Evolutionary conservation across 306 rosid species (phyloP).

Genomic region (Malus fusca): DNA sequence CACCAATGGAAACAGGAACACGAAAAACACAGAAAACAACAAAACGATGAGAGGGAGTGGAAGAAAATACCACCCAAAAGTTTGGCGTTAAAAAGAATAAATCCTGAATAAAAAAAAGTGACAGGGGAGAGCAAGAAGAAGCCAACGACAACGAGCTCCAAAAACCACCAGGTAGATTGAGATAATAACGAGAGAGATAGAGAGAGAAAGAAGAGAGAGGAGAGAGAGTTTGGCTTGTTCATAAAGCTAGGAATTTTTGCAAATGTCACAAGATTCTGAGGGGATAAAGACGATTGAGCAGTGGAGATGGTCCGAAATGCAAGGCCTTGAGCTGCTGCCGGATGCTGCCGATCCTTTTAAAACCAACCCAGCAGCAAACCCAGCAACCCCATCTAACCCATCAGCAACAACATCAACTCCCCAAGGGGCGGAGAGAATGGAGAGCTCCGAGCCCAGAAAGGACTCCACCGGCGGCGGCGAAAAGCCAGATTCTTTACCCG

Average conservation of each 20-base stretch:
- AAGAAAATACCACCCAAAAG: neutral
- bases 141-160: slow-evolving; percentile 32
- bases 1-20: slow-evolving; percentile 1
- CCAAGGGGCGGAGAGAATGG: slow-evolving; percentile 29
- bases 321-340: slow-evolving; percentile 70
- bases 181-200: slow-evolving; percentile 25
- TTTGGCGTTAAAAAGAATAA: slow-evolving; percentile 15
- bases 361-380: slow-evolving; percentile 20
- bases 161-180: slow-evolving; percentile 39
- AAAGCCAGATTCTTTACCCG: slow-evolving; percentile 46
- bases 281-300: slow-evolving; percentile 80
- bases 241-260: slow-evolving; percentile 48
- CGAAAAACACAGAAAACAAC: slow-evolving; percentile 10
- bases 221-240: slow-evolving; percentile 29
- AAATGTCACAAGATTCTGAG: slow-evolving; percentile 86
- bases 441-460: slow-evolving; percentile 33
- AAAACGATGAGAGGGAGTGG: neutral
- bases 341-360: slow-evolving; percentile 31
- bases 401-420: neutral
- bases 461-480: slow-evolving; percentile 19
- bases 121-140: neutral
- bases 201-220: neutral
- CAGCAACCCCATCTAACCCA: neutral
- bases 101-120: neutral
- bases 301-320: slow-evolving; percentile 99